A percentile compares a stretch with the other conserved stretches of the same genome.
Conservation (phyloP, 306 rosid species). For the Begonia masoniana region DNA sequence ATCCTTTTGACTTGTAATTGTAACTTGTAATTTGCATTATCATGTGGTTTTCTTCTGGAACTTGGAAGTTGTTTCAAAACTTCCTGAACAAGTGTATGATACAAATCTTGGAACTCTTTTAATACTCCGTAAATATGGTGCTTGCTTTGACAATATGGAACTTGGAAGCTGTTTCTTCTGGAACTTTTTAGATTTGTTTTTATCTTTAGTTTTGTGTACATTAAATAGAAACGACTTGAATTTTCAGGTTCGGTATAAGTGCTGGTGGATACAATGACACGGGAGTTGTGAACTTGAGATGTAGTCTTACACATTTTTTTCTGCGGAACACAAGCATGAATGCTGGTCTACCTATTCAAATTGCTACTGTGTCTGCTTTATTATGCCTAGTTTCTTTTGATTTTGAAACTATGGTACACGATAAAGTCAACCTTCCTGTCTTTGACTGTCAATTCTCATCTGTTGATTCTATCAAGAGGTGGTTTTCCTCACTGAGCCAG, state of each 20-base stretch:
- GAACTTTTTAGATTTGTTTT: no score
- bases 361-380: slow-evolving; percentile 42
- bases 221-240: not conserved
- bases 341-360: slow-evolving; percentile 32
- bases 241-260: slow-evolving; percentile 60
- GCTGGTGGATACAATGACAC: slow-evolving; percentile 54
- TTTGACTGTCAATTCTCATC: slow-evolving; percentile 17
- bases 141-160: no score
- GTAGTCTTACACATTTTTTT: slow-evolving; percentile 31
- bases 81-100: no score
- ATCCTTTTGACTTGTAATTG: no score
- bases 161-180: no score
- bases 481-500: slow-evolving; percentile 48
- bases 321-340: slow-evolving; percentile 16
- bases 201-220: no score
- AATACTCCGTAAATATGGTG: no score
- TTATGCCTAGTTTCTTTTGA: slow-evolving; percentile 43
- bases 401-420: slow-evolving; percentile 39
- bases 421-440: slow-evolving; percentile 13
- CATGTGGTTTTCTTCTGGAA: no score
- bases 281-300: slow-evolving; percentile 43
- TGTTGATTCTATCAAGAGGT: slow-evolving; percentile 32
- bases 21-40: no score
- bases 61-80: no score
- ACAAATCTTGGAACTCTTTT: no score